Percentiles rank a stretch among this genome's conserved stretches.
phyloP scores from a whole-genome alignment of 495 filamentous ascomycete species.

The Mycothermus thermophilus region DNA sequence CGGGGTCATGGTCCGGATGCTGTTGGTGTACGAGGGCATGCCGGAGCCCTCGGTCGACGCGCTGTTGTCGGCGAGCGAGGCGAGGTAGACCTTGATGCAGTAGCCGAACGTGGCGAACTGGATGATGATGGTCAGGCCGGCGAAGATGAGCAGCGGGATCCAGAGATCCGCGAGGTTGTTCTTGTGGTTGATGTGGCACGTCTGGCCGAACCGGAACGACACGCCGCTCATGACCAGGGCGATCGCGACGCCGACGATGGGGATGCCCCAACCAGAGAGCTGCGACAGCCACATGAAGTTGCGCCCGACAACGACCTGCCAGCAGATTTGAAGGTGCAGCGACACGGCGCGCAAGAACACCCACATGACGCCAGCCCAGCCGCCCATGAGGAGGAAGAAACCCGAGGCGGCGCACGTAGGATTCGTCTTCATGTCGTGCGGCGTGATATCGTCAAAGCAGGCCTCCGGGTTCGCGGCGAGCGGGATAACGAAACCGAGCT shows the following conservation, averaged over 20 bases:
- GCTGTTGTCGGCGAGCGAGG: constrained; percentile 60
- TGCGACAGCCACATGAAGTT: constrained; percentile 86
- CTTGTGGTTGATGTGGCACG: constrained; percentile 84
- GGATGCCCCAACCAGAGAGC: constrained; percentile 68
- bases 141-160: constrained; percentile 73
- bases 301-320: constrained; percentile 78
- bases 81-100: constrained; percentile 87
- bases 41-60: constrained; percentile 55
- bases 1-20: constrained; percentile 70
- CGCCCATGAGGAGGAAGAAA: constrained; percentile 69
- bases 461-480: constrained; percentile 65
- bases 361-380: constrained; percentile 73
- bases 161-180: constrained; percentile 74
- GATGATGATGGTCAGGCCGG: constrained; percentile 63
- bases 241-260: constrained; percentile 53
- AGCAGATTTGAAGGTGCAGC: constrained; percentile 94
- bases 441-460: constrained; percentile 84
- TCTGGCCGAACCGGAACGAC: constrained; percentile 80
- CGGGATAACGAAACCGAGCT: constrained; percentile 82
- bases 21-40: constrained; percentile 65
- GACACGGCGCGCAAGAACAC: constrained; percentile 82
- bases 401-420: constrained; percentile 79
- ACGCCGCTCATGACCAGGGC: constrained; percentile 79
- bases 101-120: constrained; percentile 78
- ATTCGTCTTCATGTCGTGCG: constrained; percentile 77